These are phyloP conservation scores for Cryptococcus wingfieldii DNA, from an alignment of 1,284 basidiomycete genomes.

Conservation along the genomic window DNA sequence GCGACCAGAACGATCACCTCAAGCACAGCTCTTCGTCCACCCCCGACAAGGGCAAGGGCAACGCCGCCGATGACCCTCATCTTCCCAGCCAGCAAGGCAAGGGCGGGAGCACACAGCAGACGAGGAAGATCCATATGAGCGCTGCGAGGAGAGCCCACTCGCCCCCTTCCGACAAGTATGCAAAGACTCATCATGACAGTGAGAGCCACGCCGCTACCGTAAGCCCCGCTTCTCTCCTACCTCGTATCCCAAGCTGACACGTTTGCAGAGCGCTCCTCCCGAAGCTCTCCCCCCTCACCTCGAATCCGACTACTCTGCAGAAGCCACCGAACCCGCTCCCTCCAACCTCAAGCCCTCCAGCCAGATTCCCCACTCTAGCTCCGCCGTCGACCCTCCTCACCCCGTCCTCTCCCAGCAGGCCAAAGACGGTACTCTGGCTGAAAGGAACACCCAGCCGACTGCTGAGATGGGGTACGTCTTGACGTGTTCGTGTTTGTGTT, in stretches of 20 bases:
- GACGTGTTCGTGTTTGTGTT: too few species aligned
- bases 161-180: constrained; percentile 28
- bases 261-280: constrained; percentile 17
- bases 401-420: constrained; percentile 28
- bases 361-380: constrained; percentile 25
- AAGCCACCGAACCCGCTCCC: constrained; percentile 14
- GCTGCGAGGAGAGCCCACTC: background rate
- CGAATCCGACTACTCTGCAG: constrained; percentile 19
- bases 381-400: constrained; percentile 35
- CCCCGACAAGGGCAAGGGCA: constrained; percentile 30
- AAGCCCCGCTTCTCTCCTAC: constrained; percentile 7
- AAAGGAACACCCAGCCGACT: constrained; percentile 32
- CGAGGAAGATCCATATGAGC: constrained; percentile 15
- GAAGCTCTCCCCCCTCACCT: constrained; percentile 25
- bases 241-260: background rate
- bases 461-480: constrained; percentile 33
- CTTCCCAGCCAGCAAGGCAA: constrained; percentile 25
- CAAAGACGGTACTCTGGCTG: constrained; percentile 28
- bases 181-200: constrained; percentile 23
- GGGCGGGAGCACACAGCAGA: constrained; percentile 4
- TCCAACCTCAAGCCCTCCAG: constrained; percentile 22
- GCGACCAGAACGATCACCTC: constrained; percentile 40
- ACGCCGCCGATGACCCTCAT: constrained; percentile 31
- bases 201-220: constrained; percentile 30
- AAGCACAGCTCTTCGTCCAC: constrained; percentile 28